These are phyloP conservation scores for Physcomitrellopsis africana DNA, from an alignment of 225 moss, liverwort and hornwort species.

Conservation along the genomic window DNA sequence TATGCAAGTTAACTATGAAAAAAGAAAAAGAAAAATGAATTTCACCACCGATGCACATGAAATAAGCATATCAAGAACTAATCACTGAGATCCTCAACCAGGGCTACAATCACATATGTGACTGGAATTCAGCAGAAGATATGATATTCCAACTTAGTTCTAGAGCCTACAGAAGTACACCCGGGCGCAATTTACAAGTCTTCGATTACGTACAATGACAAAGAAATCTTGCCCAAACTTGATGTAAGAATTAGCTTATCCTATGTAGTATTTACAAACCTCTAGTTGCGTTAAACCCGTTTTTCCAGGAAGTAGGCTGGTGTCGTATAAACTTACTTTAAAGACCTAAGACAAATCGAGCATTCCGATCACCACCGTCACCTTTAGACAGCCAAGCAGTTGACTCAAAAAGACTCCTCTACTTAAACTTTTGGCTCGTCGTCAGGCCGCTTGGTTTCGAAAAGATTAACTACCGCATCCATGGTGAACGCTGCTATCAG, in stretches of 20 bases:
- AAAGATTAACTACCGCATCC: not conserved
- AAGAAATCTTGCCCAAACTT: conserved; percentile 37
- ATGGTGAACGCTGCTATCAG: not conserved
- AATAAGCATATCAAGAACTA: conserved; percentile 39
- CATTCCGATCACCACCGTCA: conserved; percentile 24
- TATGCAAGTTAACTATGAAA: conserved; percentile 48
- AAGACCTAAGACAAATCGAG: conserved; percentile 30
- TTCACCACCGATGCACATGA: conserved; percentile 49
- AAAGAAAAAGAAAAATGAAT: conserved; percentile 50
- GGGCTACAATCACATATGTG: conserved; percentile 37
- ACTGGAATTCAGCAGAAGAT: conserved; percentile 36
- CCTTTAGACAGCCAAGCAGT: conserved; percentile 17
- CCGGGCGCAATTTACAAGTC: conserved; percentile 55
- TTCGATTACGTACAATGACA: conserved; percentile 46
- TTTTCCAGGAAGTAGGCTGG: conserved; percentile 30
- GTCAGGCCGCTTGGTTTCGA: conserved; percentile 4
- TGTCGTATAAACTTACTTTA: conserved; percentile 4
- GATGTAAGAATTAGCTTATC: conserved; percentile 43
- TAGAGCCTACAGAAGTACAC: conserved; percentile 47
- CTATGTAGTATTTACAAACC: conserved; percentile 47
- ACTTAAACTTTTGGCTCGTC: conserved; percentile 16
- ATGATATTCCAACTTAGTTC: conserved; percentile 43
- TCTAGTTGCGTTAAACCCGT: conserved; percentile 26
- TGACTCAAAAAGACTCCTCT: conserved; percentile 15
- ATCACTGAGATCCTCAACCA: conserved; percentile 35